Evolutionary conservation across 2,329 filamentous ascomycete genomes (phyloP).

Genomic region (Colletotrichum gigasporum): DNA sequence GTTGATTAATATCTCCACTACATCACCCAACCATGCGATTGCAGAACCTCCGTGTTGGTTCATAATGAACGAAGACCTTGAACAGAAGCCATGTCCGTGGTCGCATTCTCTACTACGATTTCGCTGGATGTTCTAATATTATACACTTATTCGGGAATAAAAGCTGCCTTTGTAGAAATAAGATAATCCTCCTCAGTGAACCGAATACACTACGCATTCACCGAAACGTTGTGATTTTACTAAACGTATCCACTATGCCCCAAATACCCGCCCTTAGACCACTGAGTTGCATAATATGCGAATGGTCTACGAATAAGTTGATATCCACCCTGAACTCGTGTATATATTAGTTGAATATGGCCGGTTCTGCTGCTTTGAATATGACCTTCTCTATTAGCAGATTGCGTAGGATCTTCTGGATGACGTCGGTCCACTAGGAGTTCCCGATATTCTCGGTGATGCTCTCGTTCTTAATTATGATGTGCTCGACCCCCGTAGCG

Average conservation of each 20-base stretch:
- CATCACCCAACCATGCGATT: no score
- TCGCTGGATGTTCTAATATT: no score
- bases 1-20: no score
- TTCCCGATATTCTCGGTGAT: slow-evolving; percentile 66
- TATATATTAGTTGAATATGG: slow-evolving; percentile 66
- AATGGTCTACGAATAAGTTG: slow-evolving; percentile 66
- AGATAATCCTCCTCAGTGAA: not conserved
- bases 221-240: slow-evolving; percentile 43
- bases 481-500: slow-evolving; percentile 59
- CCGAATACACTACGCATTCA: no score
- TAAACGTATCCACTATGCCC: slow-evolving; percentile 58
- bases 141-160: no score
- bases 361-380: slow-evolving; percentile 66
- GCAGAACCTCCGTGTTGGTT: no score
- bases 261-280: slow-evolving; percentile 57
- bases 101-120: no score
- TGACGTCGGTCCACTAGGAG: slow-evolving; percentile 59
- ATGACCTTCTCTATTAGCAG: slow-evolving; percentile 62
- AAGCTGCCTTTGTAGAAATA: no score
- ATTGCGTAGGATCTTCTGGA: slow-evolving; percentile 60
- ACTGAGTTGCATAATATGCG: slow-evolving; percentile 64
- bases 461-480: slow-evolving; percentile 69
- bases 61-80: no score
- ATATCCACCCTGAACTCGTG: slow-evolving; percentile 65
- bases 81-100: no score